These are phyloP conservation scores for Helichrysum umbraculigerum DNA, from an alignment of 129 eudicot genomes.

Conservation along the genomic window DNA sequence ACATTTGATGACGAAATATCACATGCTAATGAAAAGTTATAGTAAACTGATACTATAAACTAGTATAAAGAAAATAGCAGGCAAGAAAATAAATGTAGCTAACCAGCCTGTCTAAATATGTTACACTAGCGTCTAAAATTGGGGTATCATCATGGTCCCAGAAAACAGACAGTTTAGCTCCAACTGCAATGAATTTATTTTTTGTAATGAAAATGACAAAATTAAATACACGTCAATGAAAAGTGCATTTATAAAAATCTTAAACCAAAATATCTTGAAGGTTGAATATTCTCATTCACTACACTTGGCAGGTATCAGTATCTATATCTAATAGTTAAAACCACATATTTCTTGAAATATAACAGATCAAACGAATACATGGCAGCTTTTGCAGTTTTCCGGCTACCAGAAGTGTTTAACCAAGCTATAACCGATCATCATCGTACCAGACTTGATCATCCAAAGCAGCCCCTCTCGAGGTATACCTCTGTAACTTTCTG, in stretches of 20 bases:
- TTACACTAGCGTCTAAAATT: too few relatives aligned
- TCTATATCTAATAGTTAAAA: background rate
- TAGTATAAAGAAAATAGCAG: too few relatives aligned
- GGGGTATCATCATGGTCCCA: too few relatives aligned
- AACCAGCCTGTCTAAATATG: too few relatives aligned
- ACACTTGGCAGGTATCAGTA: background rate
- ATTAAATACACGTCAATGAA: slow-evolving; percentile 27
- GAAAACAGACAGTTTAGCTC: background rate
- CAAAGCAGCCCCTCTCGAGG: slow-evolving; percentile 40
- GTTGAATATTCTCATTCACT: slow-evolving; percentile 25
- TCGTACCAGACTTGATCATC: slow-evolving; percentile 13
- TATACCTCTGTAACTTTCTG: background rate
- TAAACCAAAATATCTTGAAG: slow-evolving; percentile 24
- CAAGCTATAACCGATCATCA: slow-evolving; percentile 23
- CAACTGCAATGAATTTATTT: background rate
- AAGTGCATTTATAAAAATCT: slow-evolving; percentile 34
- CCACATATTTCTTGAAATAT: background rate
- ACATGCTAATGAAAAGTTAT: background rate
- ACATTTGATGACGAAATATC: background rate
- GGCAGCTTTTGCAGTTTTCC: slow-evolving; percentile 42
- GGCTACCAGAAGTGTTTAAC: slow-evolving; percentile 28
- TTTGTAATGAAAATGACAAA: slow-evolving; percentile 1
- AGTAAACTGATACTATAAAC: too few relatives aligned
- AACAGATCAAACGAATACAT: slow-evolving; percentile 21
- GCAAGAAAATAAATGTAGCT: too few relatives aligned